Evolutionary conservation across 495 filamentous ascomycete genomes (phyloP).

Genomic region (Xylaria palmicola): DNA sequence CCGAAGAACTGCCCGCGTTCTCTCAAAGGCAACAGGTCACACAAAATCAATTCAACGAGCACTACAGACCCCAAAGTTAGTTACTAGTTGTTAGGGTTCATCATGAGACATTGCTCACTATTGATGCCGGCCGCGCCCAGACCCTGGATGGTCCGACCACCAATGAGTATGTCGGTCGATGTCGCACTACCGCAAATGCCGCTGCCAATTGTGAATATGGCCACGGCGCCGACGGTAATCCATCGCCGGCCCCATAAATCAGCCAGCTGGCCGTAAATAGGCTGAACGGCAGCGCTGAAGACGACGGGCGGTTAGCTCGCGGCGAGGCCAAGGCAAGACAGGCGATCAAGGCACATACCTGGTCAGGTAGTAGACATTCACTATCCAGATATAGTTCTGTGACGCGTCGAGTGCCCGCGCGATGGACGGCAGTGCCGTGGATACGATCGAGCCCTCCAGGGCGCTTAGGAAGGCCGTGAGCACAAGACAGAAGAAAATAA

Average conservation of each 20-base stretch:
- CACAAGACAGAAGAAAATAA: slow-evolving; percentile 21
- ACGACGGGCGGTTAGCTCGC: neutral
- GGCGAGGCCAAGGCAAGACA: neutral
- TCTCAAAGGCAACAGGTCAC: slow-evolving; percentile 70
- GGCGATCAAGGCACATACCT: slow-evolving; percentile 14
- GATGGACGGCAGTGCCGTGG: slow-evolving; percentile 45
- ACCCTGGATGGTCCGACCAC: slow-evolving; percentile 76
- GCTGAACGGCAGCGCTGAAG: slow-evolving; percentile 21
- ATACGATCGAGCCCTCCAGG: slow-evolving; percentile 42
- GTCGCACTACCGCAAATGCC: slow-evolving; percentile 35
- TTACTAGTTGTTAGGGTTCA: too few relatives aligned
- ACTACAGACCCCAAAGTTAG: slow-evolving; percentile 1
- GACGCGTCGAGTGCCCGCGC: slow-evolving; percentile 30
- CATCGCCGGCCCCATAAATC: slow-evolving; percentile 51
- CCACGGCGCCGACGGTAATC: slow-evolving; percentile 40
- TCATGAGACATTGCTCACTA: neutral
- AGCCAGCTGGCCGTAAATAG: slow-evolving; percentile 40
- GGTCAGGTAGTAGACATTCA: slow-evolving; percentile 41
- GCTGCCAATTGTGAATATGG: slow-evolving; percentile 43
- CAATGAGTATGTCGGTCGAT: slow-evolving; percentile 58
- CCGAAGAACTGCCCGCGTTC: slow-evolving; percentile 58
- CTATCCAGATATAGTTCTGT: slow-evolving; percentile 43
- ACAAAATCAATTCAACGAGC: slow-evolving; percentile 39
- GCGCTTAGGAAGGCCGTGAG: slow-evolving; percentile 26
- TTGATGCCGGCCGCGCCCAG: slow-evolving; percentile 70